Base-by-base conservation (phyloP, 208 protist genomes). In the Acanthamoeba lenticulata region DNA sequence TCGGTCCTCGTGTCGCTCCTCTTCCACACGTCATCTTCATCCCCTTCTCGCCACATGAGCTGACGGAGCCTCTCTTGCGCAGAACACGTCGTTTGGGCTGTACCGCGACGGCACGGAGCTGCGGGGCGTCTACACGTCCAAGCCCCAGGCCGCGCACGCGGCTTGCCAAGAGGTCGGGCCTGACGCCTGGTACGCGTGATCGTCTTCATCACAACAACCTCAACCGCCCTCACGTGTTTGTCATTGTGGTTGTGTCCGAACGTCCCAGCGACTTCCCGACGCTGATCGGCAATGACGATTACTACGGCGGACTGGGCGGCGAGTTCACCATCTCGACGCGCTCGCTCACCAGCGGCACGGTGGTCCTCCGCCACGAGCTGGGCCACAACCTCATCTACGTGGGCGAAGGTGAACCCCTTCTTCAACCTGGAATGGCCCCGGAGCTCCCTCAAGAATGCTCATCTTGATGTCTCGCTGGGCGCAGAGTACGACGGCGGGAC, bases 241-340 rank as follows among this genome's bases (percentile, higher is more conserved):
- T 19, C 38, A n/a, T 7, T 47, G 40, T 55, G 21, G 72, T 15
- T 17, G 45, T 15, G 21, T 19, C 11, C 47, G 21, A 24, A 55
- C 11, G 21, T 24, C 21, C 15, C 85, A 65, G 88, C 47, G 89
- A 93, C 62, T 93, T 45, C 62, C 89, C 89, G 40, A 93, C 57
- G 34, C 62, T 93, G 34, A 93, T 93, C 21, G 89, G 89, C 67
- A 93, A 74, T 34, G 60, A 74, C 44, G 89, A 81, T 27, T 93
- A 55, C 60, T 93, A 93, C 24, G 89, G 89, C 38, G 89, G 89
- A 1, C 40, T 93, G 44, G 89, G 89, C 47, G 89, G 89, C 21
- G 89, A 93, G 40, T 93, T 93, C 89, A 93, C 65, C 13, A 93
- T 93, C 47, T 93, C 89, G 15, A 93, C 89, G 29, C 67, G 65